Evolutionary conservation across 305 asterid genomes (phyloP).

Genomic region (Striga hermonthica): DNA sequence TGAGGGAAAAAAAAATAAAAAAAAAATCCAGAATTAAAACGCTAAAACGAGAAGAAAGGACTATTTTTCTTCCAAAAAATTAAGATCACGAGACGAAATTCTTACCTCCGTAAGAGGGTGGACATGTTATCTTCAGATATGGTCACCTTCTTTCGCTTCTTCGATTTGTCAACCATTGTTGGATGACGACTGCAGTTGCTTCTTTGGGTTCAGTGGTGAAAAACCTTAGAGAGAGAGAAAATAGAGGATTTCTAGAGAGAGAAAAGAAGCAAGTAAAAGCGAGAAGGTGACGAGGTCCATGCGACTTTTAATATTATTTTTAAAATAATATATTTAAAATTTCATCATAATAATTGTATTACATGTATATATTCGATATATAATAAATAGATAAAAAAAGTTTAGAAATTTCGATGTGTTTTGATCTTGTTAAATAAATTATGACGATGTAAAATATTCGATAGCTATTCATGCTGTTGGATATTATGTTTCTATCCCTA

Average conservation of each 20-base stretch:
- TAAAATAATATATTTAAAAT: too few relatives aligned
- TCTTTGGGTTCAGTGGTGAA: background rate
- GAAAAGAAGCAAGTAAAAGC: background rate
- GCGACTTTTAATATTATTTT: too few relatives aligned
- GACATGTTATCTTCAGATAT: conserved; percentile 50
- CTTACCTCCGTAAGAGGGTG: conserved; percentile 47
- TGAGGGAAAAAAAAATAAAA: conserved; percentile 22
- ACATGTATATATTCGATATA: too few relatives aligned
- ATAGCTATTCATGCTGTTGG: too few relatives aligned
- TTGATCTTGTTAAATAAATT: too few relatives aligned
- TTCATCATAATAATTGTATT: too few relatives aligned
- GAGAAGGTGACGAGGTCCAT: background rate
- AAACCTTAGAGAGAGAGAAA: background rate
- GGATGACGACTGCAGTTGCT: background rate
- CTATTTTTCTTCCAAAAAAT: background rate
- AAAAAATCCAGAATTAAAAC: background rate
- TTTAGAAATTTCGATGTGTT: too few relatives aligned
- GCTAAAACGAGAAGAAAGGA: background rate
- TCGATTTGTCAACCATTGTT: conserved; percentile 51
- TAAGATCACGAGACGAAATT: background rate
- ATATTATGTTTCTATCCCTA: too few relatives aligned
- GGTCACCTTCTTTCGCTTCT: conserved; percentile 42
- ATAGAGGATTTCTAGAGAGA: background rate
- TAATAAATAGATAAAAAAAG: too few relatives aligned
- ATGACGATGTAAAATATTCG: too few relatives aligned